Conservation (phyloP, 148 eudicot species). For the Nepenthes mirabilis region DNA sequence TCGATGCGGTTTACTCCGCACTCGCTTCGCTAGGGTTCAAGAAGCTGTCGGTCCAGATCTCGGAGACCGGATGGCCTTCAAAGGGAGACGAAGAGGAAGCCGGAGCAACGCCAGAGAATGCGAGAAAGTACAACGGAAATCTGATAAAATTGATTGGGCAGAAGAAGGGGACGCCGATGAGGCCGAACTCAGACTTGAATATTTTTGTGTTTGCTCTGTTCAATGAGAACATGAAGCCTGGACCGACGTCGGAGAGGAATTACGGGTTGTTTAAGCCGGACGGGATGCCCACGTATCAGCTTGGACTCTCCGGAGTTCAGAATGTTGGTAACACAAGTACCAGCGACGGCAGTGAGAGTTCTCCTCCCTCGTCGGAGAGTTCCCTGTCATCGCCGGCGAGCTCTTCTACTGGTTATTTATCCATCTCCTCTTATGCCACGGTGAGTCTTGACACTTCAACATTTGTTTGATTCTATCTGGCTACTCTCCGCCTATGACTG, state of each 20-base stretch:
- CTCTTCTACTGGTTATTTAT: conserved; percentile 49
- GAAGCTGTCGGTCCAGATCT: conserved; percentile 47
- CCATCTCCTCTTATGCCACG: conserved; percentile 42
- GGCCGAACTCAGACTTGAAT: conserved; percentile 48
- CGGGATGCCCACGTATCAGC: conserved; percentile 53
- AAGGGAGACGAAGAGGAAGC: conserved; percentile 71
- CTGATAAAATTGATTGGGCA: conserved; percentile 39
- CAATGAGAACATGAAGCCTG: conserved; percentile 88
- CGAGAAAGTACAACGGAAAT: conserved; percentile 74
- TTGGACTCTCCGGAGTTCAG: conserved; percentile 30
- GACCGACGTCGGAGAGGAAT: conserved; percentile 86
- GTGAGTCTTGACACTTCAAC: conserved; percentile 18
- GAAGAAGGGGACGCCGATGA: conserved; percentile 66
- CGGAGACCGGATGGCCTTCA: conserved; percentile 97
- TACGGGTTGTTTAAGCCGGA: conserved; percentile 91
- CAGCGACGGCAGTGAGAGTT: not conserved
- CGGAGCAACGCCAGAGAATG: conserved; percentile 75
- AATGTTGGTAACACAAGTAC: conserved; percentile 15
- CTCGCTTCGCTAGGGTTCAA: conserved; percentile 28
- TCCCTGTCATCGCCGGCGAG: conserved; percentile 12
- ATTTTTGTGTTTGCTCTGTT: conserved; percentile 74
- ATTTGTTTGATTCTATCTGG: too few species aligned
- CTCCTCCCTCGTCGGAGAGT: too few species aligned
- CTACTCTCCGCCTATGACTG: too few species aligned
- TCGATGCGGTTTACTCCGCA: conserved; percentile 72